Conservation (phyloP, 202 grass and related monocot genomes). For the Schoenoplectus triqueter region DNA sequence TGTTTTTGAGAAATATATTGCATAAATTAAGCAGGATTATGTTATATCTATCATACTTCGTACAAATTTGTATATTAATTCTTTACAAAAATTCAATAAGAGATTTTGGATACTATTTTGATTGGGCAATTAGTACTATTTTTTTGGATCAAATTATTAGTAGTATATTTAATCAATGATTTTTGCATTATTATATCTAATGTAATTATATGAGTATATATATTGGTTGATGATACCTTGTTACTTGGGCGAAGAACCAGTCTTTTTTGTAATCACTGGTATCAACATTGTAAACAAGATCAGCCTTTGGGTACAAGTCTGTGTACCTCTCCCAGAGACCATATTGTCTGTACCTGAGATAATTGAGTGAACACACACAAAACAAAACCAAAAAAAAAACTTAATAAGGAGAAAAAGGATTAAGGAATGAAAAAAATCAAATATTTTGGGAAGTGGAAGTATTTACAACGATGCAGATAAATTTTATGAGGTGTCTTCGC, state of each 20-base stretch:
- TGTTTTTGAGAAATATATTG: too few relatives aligned
- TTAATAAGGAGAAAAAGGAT: neutral
- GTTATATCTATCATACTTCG: too few relatives aligned
- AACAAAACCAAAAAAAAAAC: neutral
- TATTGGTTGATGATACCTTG: slow-evolving; percentile 44
- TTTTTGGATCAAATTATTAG: neutral
- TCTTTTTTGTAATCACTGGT: slow-evolving; percentile 51
- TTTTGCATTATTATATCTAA: neutral
- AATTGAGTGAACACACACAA: neutral
- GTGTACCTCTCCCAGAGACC: slow-evolving; percentile 69
- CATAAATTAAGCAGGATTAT: too few relatives aligned
- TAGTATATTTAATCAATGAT: neutral
- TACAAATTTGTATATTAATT: too few relatives aligned
- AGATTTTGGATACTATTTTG: too few relatives aligned
- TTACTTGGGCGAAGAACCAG: slow-evolving; percentile 73
- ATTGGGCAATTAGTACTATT: too few relatives aligned
- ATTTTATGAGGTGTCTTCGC: neutral
- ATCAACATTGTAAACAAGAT: slow-evolving; percentile 52
- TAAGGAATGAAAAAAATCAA: neutral
- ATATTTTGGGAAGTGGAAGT: neutral
- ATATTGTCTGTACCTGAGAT: slow-evolving; percentile 62
- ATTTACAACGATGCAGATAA: neutral
- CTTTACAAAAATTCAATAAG: too few relatives aligned
- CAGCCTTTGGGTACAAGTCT: slow-evolving; percentile 53
- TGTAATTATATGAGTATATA: neutral